These are phyloP conservation scores for Physcomitrellopsis africana DNA, from an alignment of 225 moss, liverwort and hornwort genomes.

Conservation along the genomic window DNA sequence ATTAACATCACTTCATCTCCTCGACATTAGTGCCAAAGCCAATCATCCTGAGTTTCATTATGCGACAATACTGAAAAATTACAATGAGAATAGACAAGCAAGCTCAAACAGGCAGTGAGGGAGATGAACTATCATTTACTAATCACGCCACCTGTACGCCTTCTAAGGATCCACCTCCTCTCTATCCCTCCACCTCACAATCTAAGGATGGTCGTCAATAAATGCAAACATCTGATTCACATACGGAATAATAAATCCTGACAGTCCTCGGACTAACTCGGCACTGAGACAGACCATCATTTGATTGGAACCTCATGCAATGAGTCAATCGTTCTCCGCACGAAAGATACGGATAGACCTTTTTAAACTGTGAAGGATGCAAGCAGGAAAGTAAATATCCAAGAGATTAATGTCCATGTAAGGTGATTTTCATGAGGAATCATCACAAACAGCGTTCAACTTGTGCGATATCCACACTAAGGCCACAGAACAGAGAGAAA, in stretches of 20 bases:
- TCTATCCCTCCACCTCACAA: neutral
- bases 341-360: neutral
- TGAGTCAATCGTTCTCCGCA: neutral
- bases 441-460: neutral
- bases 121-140: neutral
- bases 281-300: neutral
- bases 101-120: neutral
- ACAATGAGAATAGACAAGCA: slow-evolving; percentile 1
- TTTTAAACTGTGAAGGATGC: neutral
- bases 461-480: neutral
- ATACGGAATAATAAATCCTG: neutral
- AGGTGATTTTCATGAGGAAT: neutral
- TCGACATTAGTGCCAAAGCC: neutral
- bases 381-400: neutral
- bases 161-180: neutral
- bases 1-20: neutral
- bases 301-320: neutral
- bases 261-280: neutral
- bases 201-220: neutral
- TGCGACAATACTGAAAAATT: neutral
- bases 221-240: neutral
- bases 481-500: slow-evolving; percentile 10
- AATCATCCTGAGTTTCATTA: neutral
- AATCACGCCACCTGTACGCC: neutral
- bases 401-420: neutral